Base-by-base conservation (phyloP, 176 grass and related monocot genomes). In the Musa troglodytarum region DNA sequence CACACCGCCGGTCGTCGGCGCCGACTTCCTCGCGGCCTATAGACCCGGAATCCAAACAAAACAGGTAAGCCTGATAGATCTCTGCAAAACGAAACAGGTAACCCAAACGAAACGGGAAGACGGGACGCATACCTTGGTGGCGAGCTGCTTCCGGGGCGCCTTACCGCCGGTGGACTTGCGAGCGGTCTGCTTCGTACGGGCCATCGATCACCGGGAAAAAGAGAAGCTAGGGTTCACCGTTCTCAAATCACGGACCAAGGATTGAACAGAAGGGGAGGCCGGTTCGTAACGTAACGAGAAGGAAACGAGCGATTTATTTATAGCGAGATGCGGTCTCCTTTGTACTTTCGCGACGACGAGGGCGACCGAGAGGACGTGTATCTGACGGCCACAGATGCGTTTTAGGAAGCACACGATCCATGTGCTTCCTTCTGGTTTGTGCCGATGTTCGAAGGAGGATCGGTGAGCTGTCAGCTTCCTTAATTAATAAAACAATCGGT, bases 21-120 rank as follows among this genome's bases (percentile, higher is more conserved):
- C 76, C 63, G 76, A 78, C 63, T 78, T 78, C 50, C 76, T 65
- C 63, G 76, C 76, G 20, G 76, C 76, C 63, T 78, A 14, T 43
- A 43, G 0, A 34, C 34, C 5, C 34, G 34, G 4, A 6, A 43
- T 4, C 4, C 34, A 43, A 43, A 0, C 34, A 43, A 43, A 43
- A 43, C 4, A 5, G 34, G 34, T 43, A 43, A 43, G 3, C 34
- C 34, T 0, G 4, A 43, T 43, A 43, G 34, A 43, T 6, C 34
- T 43, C 34, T 43, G 3, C 4, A 4, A 43, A 43, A 43, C 0
- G 34, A 6, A 43, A 43, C 34, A 4, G 34, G 34, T 6, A 43
- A 43, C 34, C 4, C 4, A 43, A 43, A 43, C 34, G 4, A 5
- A 43, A 43, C 34, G 34, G 4, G 4, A 43, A 43, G 4, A 43